A percentile compares a stretch with the other conserved stretches of the same genome.
Evolutionary conservation across 495 filamentous ascomycete genomes (phyloP).

Genomic region (Xylaria castorea): DNA sequence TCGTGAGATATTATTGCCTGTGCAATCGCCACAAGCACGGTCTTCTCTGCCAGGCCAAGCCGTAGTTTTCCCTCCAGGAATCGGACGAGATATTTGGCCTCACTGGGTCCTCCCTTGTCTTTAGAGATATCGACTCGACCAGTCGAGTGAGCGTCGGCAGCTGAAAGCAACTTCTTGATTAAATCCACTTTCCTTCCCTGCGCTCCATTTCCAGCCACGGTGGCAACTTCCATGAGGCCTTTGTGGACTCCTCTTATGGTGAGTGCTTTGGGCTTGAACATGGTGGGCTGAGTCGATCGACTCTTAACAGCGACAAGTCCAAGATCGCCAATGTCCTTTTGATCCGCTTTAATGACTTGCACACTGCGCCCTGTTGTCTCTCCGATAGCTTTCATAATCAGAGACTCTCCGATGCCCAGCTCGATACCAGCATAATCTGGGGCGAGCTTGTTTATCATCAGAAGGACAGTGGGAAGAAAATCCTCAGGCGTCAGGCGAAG

Average conservation of each 20-base stretch:
- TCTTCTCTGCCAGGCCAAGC: conserved; percentile 90
- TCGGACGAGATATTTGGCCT: conserved; percentile 91
- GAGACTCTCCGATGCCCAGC: conserved; percentile 92
- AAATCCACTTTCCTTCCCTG: conserved; percentile 90
- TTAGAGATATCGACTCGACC: conserved; percentile 88
- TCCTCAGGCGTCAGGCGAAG: conserved; percentile 88
- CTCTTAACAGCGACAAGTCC: conserved; percentile 95
- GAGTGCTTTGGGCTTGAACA: conserved; percentile 95
- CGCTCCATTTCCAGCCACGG: conserved; percentile 81
- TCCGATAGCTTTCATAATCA: conserved; percentile 98
- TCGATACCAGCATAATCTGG: conserved; percentile 97
- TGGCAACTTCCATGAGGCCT: conserved; percentile 87
- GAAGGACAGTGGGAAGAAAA: conserved; percentile 81
- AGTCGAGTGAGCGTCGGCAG: conserved; percentile 74
- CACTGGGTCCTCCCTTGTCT: conserved; percentile 91
- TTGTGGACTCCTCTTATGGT: conserved; percentile 88
- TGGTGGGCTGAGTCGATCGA: conserved; percentile 89
- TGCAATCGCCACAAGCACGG: conserved; percentile 84
- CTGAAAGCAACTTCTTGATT: conserved; percentile 92
- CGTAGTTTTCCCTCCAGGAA: conserved; percentile 94
- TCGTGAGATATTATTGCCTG: conserved; percentile 89
- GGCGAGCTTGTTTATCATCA: conserved; percentile 98
- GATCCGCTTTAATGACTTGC: conserved; percentile 86
- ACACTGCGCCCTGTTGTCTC: conserved; percentile 91
- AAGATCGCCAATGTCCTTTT: conserved; percentile 94